phyloP scores from a whole-genome alignment of 371 early-diverging fungal genomes.

The Mucor sp. region DNA sequence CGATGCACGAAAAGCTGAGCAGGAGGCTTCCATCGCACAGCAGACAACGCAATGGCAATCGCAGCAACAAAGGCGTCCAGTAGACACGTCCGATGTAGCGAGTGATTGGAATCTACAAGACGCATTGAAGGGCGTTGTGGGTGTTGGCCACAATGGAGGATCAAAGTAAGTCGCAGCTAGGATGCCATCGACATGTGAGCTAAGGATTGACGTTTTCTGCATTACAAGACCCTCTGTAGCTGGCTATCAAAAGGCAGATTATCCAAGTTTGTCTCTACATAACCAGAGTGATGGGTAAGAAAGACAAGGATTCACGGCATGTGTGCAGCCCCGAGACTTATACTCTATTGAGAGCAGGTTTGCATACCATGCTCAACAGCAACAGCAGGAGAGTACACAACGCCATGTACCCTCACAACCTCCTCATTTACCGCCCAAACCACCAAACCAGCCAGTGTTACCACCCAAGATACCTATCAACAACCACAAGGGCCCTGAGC shows the following conservation, averaged over 20 bases:
- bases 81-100: neutral
- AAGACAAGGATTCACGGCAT: too few relatives aligned
- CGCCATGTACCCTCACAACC: slow-evolving; percentile 1
- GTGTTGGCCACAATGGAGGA: slow-evolving; percentile 27
- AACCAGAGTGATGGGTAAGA: slow-evolving; percentile 45
- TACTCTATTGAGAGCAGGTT: too few relatives aligned
- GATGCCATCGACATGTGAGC: neutral
- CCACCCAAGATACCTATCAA: slow-evolving; percentile 36
- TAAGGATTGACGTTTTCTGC: neutral
- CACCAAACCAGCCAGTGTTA: slow-evolving; percentile 24
- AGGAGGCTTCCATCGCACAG: slow-evolving; percentile 3
- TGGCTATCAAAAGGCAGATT: slow-evolving; percentile 15
- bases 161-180: neutral
- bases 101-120: slow-evolving; percentile 48
- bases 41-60: slow-evolving; percentile 4
- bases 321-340: too few relatives aligned
- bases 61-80: neutral
- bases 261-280: slow-evolving; percentile 22
- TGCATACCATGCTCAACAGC: slow-evolving; percentile 15
- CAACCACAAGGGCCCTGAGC: slow-evolving; percentile 13
- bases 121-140: slow-evolving; percentile 43
- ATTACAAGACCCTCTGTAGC: neutral
- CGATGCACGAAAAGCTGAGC: slow-evolving; percentile 3
- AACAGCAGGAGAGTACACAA: slow-evolving; percentile 5
- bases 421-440: slow-evolving; percentile 27